Evolutionary conservation across 306 rosid genomes (phyloP), one percentile per base, ranked within the genome.

Genomic region (Lablab purpureus): DNA sequence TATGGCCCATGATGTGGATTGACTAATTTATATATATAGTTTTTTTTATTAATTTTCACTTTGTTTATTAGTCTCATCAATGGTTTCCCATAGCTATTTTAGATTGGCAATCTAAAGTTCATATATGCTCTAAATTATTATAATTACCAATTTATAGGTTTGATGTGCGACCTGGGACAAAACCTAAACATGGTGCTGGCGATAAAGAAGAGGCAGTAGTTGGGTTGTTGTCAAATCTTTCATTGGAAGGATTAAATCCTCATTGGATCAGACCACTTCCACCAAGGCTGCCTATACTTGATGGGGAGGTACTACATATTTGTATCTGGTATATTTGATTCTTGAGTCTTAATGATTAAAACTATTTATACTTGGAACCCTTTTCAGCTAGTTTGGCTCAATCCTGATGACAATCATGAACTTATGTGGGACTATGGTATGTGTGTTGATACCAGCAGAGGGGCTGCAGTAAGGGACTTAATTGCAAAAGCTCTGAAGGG

Each of bases 321-420:
- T 81, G 64, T 28, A 41, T 68, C 40, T 46, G 40, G 43, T 34
- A n/a, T 64, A 46, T 79, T 73, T 75, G 15, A 64, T 54, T 50
- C 74, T 18, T 77, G 54, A 65, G 56, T 85, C 30, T 52, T 84
- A 47, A 55, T 81, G 25, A 30, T 78, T 64, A 77, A 77, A 54
- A 62, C 71, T 72, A 78, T 79, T 87, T 81, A 84, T 83, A 17
- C 74, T 67, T 85, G 78, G 25, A 65, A 76, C 71, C 68, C 71
- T 41, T 71, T 85, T 79, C 97, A 96, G 99, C 90, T 96, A n/a
- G 97, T 93, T 75, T 96, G 99, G 99, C 91, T 96, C 87, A 96
- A 91, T 85, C 91, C 92, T 43, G 90, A 88, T 25, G 98, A 93
- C 76, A 82, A 83, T 80, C 98, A 87, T 70, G 98, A 96, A 81